Evolutionary conservation across 495 filamentous ascomycete species (phyloP), one percentile per base, ranked within the genome.

Genomic region (Aspergillus ostianus): DNA sequence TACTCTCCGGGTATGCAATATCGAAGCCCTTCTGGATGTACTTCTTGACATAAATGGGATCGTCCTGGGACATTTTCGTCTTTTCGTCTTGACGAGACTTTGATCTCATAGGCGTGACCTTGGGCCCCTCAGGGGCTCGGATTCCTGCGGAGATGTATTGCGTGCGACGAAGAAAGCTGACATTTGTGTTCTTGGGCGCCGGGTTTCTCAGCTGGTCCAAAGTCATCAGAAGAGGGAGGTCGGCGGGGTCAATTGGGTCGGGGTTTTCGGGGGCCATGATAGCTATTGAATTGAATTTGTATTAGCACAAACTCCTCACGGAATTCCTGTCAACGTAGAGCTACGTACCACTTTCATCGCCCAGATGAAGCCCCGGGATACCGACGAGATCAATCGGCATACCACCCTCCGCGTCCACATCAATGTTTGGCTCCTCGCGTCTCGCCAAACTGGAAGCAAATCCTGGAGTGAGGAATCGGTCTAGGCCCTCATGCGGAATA

Each of bases 321-420:
- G 2, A 52, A 53, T 12, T 13, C 20, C 18, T 56, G 26, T 20
- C 15, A 29, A n/a, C 3, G 20, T 23, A 48, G 30, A 21, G 36
- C 19, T 15, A 83, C 92, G 65, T 81, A 97, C 94, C 90, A 74
- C 88, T 90, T 79, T 98, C 94, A 75, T 98, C 91, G 56, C 93
- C 93, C 62, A 98, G 85, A 69, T 98, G 97, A 47, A 98, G 84
- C 0, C 92, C 90, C 6, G 95, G 95, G 72, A 98, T 87, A 62
- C 95, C 94, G 47, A 97, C 88, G 48, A 98, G 77, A 71, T 98
- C 93, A 71, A 98, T 85, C 45, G 91, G 91, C 93, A 98, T 97
- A 41, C 95, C 94, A 58, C 97, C 85, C 78, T 98, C 95, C 19
- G 92, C 93, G 84, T 98, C 95, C 20, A 92, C 92, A 73, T 98